Base-by-base conservation (phyloP, 106 monocot genomes). In the Platanthera guangdongensis region DNA sequence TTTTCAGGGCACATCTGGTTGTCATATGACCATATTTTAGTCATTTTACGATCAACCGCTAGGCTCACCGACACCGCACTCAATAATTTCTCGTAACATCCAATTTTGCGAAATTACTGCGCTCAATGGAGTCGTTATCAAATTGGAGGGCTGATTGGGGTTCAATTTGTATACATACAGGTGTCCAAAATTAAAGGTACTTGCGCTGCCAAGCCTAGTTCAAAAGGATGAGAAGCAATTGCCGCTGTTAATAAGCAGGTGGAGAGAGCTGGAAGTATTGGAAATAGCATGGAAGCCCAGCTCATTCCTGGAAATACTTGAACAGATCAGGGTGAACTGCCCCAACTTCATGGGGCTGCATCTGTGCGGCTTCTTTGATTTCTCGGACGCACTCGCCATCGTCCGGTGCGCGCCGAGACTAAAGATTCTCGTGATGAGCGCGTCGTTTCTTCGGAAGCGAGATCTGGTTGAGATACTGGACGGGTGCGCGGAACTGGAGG, bases 181-280 rank as follows among this genome's bases (percentile, higher is more conserved):
- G 47, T 81, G 81, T 47, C 75, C 81, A 1, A 75, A 57, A 48
- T 46, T 81, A 67, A 81, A 69, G 49, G 72, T 60, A 3, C 46
- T 82, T 2, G 74, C 63, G 10, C 25, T 75, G 47, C 55, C 81
- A 1, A 11, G 47, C 8, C 0, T 81, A 22, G 4, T 25, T 4
- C 25, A 7, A 0, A 18, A 69, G 28, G 76, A 81, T 70, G 76
- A 81, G 47, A 15, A 69, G 22, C 46, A 30, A 2, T 69, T 81
- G 12, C 76, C 76, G 4, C 50, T 51, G 21, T 0, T 71, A 7
- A 57, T 81, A 25, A 59, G 49, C 9, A 76, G 77, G 25, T 81
- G 76, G 81, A 76, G 70, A 68, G 81, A 81, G 0, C 81, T 81
- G 46, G 76, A 81, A 76, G 15, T 8, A 6, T 53, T 81, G 48